A percentile compares a stretch with the other conserved stretches of the same genome.
phyloP scores from a whole-genome alignment of 768 basidiomycete species.

The Neoboletus magnificus region DNA sequence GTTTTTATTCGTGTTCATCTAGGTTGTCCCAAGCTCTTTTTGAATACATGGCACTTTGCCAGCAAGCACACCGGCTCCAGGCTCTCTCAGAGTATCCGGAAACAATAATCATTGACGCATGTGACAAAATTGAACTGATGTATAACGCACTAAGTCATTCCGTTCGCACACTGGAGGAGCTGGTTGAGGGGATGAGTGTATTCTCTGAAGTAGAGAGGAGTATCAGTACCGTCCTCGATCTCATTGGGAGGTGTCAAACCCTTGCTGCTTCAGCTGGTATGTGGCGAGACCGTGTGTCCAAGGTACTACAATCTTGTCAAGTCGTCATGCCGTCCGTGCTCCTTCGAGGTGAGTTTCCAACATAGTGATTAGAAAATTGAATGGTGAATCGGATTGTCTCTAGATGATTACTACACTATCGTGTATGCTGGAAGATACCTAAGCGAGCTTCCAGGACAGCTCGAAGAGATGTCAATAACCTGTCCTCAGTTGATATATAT shows the following conservation, averaged over 20 bases:
- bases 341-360: constrained; percentile 33
- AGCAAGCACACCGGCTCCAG: constrained; percentile 18
- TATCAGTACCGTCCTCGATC: constrained; percentile 12
- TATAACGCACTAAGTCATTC: constrained; percentile 14
- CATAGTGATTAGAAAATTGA: neutral
- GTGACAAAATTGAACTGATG: constrained; percentile 17
- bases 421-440: constrained; percentile 26
- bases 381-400: neutral
- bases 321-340: constrained; percentile 30
- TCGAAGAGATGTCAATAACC: constrained; percentile 26
- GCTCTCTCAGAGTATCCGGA: constrained; percentile 18
- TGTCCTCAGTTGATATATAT: constrained; percentile 30
- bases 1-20: neutral
- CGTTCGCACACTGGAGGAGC: constrained; percentile 37
- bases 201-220: constrained; percentile 34
- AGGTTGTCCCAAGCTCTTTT: constrained; percentile 22
- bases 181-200: constrained; percentile 31
- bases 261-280: constrained; percentile 22
- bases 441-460: constrained; percentile 20
- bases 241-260: constrained; percentile 28
- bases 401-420: constrained; percentile 38
- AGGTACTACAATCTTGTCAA: constrained; percentile 20
- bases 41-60: constrained; percentile 11
- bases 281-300: constrained; percentile 29
- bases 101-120: constrained; percentile 17